phyloP scores from a whole-genome alignment of 2,329 filamentous ascomycete species.

The Penicillium sp. region DNA sequence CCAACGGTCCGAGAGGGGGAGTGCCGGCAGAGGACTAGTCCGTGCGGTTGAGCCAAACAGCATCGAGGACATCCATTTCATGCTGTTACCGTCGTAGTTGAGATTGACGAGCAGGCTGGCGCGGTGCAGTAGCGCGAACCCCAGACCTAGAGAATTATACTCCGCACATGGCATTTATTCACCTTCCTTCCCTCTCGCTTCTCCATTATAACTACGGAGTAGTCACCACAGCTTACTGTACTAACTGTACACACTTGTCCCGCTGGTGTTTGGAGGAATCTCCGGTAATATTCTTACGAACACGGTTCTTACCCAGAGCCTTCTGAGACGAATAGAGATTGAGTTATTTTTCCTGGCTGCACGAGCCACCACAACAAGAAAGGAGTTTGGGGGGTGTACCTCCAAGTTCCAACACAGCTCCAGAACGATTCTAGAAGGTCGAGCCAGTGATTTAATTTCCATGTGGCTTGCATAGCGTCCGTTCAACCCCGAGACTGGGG shows the following conservation, averaged over 20 bases:
- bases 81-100: background rate
- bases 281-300: conserved; percentile 10
- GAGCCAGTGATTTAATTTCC: conserved; percentile 15
- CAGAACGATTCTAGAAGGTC: conserved; percentile 26
- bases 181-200: background rate
- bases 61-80: background rate
- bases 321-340: background rate
- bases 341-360: background rate
- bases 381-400: background rate
- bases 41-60: background rate
- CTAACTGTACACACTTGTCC: background rate
- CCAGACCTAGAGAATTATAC: background rate
- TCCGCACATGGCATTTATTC: background rate
- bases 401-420: conserved; percentile 10
- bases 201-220: conserved; percentile 22
- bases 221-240: background rate
- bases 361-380: conserved; percentile 7
- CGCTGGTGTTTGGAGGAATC: background rate
- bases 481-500: conserved; percentile 7
- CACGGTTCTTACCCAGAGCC: background rate
- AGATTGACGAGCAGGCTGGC: conserved; percentile 2
- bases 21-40: background rate
- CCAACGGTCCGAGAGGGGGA: background rate
- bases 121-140: conserved; percentile 3
- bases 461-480: conserved; percentile 14